A percentile compares a stretch with the other conserved stretches of the same genome.
Evolutionary conservation across 306 rosid species (phyloP).

Genomic region (Fagus crenata): DNA sequence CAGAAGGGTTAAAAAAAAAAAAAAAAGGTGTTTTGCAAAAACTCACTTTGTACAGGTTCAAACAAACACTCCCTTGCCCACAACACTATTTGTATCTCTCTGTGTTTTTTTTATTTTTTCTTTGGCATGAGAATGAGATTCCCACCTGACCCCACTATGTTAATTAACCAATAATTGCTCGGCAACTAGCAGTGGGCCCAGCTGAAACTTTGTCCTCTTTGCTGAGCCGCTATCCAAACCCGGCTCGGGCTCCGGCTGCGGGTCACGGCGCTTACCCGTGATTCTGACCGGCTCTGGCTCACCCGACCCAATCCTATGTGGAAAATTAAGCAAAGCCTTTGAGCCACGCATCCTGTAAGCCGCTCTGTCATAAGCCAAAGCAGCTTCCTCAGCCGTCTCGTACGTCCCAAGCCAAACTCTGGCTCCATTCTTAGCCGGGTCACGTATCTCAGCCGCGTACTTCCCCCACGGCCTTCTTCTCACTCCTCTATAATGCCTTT

Average conservation of each 20-base stretch:
- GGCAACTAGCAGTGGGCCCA: conserved; percentile 20
- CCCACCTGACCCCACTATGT: too few species aligned
- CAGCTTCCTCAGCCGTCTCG: conserved; percentile 63
- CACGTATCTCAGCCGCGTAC: conserved; percentile 61
- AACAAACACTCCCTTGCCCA: too few species aligned
- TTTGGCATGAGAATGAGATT: too few species aligned
- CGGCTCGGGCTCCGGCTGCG: conserved; percentile 1
- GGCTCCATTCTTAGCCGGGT: conserved; percentile 54
- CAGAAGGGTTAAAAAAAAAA: too few species aligned
- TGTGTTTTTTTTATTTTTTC: too few species aligned
- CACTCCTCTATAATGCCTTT: conserved; percentile 52
- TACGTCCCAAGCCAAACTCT: conserved; percentile 67
- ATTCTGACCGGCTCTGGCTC: conserved; percentile 53
- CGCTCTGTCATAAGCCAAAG: conserved; percentile 60
- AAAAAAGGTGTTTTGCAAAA: too few species aligned
- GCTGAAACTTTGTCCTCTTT: conserved; percentile 29
- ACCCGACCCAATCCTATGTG: conserved; percentile 46
- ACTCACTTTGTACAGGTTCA: too few species aligned
- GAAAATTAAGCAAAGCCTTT: conserved; percentile 64
- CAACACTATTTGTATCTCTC: too few species aligned
- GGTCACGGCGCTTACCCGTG: conserved; percentile 41
- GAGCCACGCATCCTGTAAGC: conserved; percentile 54
- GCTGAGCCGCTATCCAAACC: not conserved
- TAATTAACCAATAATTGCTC: conserved; percentile 28
- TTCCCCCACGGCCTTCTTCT: conserved; percentile 61